Percentiles rank a stretch among this genome's conserved stretches.
Evolutionary conservation across 1,139 yeast species (phyloP).

Genomic region (Suhomyces coccinellae): DNA sequence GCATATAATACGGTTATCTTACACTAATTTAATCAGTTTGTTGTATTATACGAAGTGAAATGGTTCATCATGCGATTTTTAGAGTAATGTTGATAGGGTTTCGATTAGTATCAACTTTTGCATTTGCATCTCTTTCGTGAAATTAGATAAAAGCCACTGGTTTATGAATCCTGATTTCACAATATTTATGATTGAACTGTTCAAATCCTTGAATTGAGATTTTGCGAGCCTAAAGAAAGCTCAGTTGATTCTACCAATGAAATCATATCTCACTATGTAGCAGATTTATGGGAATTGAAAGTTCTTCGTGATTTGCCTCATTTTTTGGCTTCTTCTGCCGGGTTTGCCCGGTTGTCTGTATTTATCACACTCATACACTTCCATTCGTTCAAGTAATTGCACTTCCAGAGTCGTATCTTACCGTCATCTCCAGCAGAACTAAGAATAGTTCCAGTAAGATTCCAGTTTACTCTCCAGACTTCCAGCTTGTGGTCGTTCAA

Average conservation of each 20-base stretch:
- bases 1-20: no score
- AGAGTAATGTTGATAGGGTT: no score
- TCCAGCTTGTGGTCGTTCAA: slow-evolving; percentile 79
- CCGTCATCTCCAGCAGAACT: slow-evolving; percentile 98
- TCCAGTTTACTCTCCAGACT: slow-evolving; percentile 97
- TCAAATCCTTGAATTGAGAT: no score
- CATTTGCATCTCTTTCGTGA: neutral
- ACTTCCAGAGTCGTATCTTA: slow-evolving; percentile 85
- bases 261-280: no score
- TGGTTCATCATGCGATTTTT: no score
- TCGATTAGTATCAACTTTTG: no score
- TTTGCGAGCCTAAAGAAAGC: no score
- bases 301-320: neutral
- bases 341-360: slow-evolving; percentile 47
- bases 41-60: no score
- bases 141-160: no score
- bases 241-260: neutral
- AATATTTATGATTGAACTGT: no score
- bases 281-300: neutral
- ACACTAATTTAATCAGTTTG: no score
- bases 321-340: slow-evolving; percentile 3
- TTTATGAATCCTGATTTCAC: no score
- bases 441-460: slow-evolving; percentile 85
- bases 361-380: slow-evolving; percentile 89
- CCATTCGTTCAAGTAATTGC: slow-evolving; percentile 81